Evolutionary conservation across 2,329 filamentous ascomycete genomes (phyloP).

Genomic region (Penicillium sp.): DNA sequence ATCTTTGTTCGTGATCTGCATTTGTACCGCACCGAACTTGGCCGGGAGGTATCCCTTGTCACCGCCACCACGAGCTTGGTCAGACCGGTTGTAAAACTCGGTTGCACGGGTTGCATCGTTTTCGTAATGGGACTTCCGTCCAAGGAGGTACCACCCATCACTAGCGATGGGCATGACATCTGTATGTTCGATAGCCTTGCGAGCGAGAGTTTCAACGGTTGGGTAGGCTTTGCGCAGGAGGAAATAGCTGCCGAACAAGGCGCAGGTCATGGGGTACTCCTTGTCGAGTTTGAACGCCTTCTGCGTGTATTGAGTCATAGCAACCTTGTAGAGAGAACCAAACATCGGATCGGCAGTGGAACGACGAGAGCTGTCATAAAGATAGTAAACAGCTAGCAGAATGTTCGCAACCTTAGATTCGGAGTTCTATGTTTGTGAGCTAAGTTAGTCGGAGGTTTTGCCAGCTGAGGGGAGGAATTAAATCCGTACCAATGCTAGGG

Average conservation of each 20-base stretch:
- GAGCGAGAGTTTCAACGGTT: conserved; percentile 78
- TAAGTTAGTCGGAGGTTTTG: background rate
- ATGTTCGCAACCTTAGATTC: conserved; percentile 87
- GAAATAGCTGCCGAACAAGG: conserved; percentile 87
- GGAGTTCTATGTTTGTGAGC: conserved; percentile 48
- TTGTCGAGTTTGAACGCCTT: conserved; percentile 92
- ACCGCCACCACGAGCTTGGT: conserved; percentile 84
- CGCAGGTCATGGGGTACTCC: conserved; percentile 80
- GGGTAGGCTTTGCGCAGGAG: conserved; percentile 71
- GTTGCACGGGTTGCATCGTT: conserved; percentile 68
- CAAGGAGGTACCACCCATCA: conserved; percentile 94
- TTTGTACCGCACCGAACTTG: conserved; percentile 88
- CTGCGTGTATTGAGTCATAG: conserved; percentile 90
- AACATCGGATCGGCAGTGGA: conserved; percentile 81
- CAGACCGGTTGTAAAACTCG: conserved; percentile 83
- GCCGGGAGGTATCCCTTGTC: conserved; percentile 88
- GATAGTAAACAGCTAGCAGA: conserved; percentile 80
- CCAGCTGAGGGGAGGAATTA: background rate
- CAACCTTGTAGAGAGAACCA: conserved; percentile 76
- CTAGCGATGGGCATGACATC: conserved; percentile 95
- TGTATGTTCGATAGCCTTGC: conserved; percentile 90
- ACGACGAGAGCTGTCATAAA: conserved; percentile 78
- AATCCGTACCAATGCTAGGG: conserved; percentile 64
- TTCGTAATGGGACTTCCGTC: conserved; percentile 80
- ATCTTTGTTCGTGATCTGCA: conserved; percentile 77